phyloP scores from a whole-genome alignment of 2,329 filamentous ascomycete genomes.

The Sporothrix brasiliensis region DNA sequence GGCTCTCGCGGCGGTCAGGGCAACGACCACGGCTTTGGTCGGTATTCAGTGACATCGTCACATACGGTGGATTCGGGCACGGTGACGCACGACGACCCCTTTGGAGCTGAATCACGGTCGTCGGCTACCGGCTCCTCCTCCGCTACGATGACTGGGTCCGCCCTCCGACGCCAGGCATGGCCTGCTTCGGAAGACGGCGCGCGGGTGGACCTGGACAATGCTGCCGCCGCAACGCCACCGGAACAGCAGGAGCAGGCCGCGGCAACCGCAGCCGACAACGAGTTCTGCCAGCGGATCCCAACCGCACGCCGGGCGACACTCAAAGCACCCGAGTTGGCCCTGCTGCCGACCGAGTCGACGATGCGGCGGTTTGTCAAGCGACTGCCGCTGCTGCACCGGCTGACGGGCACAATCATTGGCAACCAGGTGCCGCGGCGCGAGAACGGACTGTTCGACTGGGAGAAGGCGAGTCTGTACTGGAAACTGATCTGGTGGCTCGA shows the following conservation, averaged over 20 bases:
- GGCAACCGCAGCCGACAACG: constrained; percentile 40
- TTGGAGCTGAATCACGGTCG: neutral
- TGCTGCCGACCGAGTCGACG: constrained; percentile 68
- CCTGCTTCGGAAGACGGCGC: neutral
- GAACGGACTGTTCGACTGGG: constrained; percentile 76
- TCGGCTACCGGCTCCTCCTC: constrained; percentile 25
- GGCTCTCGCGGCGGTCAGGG: constrained; percentile 38
- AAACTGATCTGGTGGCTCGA: constrained; percentile 67
- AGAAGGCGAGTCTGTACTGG: constrained; percentile 67
- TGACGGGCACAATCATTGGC: constrained; percentile 73
- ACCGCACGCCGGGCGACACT: constrained; percentile 67
- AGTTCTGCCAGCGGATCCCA: constrained; percentile 65
- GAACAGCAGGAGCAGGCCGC: neutral
- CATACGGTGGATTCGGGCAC: constrained; percentile 62
- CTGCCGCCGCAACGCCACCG: constrained; percentile 19
- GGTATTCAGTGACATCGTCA: constrained; percentile 50
- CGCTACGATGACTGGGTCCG: constrained; percentile 34
- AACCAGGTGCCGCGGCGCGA: constrained; percentile 73
- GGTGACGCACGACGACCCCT: constrained; percentile 47
- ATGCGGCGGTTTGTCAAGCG: constrained; percentile 65
- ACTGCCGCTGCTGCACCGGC: constrained; percentile 72
- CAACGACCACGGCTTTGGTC: constrained; percentile 41
- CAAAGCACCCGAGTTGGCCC: constrained; percentile 69
- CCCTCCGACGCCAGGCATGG: constrained; percentile 24
- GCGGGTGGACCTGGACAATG: constrained; percentile 5